phyloP scores from a whole-genome alignment of 169 alveolate species.

The Nephromyces sp. region DNA sequence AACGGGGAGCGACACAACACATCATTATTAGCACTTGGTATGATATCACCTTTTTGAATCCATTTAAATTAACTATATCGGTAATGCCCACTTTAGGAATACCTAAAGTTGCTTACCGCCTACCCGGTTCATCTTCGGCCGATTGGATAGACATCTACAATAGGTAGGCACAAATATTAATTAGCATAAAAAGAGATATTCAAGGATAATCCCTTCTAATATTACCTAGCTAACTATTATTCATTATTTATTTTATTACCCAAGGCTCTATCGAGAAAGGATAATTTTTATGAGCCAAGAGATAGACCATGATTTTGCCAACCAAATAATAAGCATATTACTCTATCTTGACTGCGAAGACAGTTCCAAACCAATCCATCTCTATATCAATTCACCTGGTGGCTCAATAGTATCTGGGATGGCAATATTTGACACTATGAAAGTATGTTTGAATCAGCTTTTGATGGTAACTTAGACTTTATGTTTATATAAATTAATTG shows the following conservation, averaged over 20 bases:
- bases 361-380: not conserved
- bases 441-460: too few relatives aligned
- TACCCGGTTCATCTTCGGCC: constrained; percentile 5
- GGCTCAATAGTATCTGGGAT: constrained; percentile 44
- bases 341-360: constrained; percentile 24
- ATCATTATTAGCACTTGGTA: too few relatives aligned
- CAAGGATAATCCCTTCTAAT: too few relatives aligned
- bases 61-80: too few relatives aligned
- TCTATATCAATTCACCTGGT: constrained; percentile 43
- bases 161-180: constrained; percentile 2
- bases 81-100: not conserved
- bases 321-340: constrained; percentile 28
- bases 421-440: constrained; percentile 38
- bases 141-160: constrained; percentile 11
- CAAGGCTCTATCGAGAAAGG: constrained; percentile 28
- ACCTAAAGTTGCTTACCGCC: constrained; percentile 10
- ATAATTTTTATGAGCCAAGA: constrained; percentile 41
- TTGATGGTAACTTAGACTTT: not conserved
- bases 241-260: not conserved
- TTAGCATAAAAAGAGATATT: not conserved
- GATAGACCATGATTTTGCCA: constrained; percentile 35
- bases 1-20: too few relatives aligned
- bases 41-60: too few relatives aligned
- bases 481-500: not conserved
- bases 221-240: too few relatives aligned